Base-by-base conservation (phyloP, 2,329 filamentous ascomycete species). In the Nemania abortiva region DNA sequence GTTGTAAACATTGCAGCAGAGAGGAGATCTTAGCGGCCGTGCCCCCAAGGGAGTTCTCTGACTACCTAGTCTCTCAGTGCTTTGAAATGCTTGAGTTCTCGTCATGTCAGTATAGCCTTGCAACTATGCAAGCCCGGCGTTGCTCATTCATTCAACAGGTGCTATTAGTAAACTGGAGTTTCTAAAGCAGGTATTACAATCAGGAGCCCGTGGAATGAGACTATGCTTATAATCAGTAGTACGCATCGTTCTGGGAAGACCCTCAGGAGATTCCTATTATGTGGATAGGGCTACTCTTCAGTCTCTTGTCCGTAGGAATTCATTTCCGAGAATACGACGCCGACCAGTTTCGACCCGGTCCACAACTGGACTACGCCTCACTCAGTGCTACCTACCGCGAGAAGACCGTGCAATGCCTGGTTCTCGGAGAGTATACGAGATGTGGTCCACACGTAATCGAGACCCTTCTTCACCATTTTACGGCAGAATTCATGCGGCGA, bases 231-330 rank as follows among this genome's bases (percentile, higher is more conserved):
- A 1, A 24, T 37, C 34, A 15, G 3, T 22, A 84, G 80, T 86
- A 86, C 63, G 77, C 82, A 3, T 74, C 73, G 0, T 86, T 85
- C 63, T 86, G 84, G 84, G 66, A 76, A 7, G 71, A 81, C 11
- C 82, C 82, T 3, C 65, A 73, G 2, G 72, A 71, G 0, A 78
- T 77, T 1, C 78, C 84, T 0, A 75, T 81, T 2, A 80, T 82
- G 65, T 87, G 84, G 84, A 61, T 87, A 11, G 84, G 82, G 0
- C 76, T 86, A 1, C 71, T 86, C 0, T 86, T 83, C 72, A 79
- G 78, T 6, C 84, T 86, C 3, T 75, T 86, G 53, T 81, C 81
- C 59, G 76, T 85, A 6, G 79, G 83, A 1, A 71, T 74, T 6
- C 73, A 74, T 34, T 70, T 73, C 31, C 73, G 71, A 58, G 60